These are phyloP conservation scores for Termitomyces sp. DNA, from an alignment of 1,284 basidiomycete genomes.

Conservation along the genomic window DNA sequence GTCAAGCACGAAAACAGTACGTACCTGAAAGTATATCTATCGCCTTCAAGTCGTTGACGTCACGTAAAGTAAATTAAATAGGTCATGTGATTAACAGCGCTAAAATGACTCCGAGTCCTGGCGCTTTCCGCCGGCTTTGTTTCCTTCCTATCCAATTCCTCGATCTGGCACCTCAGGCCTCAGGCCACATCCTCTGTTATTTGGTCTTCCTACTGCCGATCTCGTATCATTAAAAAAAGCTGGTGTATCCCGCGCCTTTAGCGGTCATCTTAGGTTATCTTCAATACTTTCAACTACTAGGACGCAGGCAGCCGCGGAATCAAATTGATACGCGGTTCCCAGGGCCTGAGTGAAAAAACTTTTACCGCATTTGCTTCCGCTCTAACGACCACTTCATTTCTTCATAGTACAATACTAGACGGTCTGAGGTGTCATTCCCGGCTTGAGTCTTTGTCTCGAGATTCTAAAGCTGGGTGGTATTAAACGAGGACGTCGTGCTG, in stretches of 20 bases:
- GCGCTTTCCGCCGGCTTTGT: not conserved
- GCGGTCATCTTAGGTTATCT: not conserved
- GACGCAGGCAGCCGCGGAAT: slow-evolving; percentile 5
- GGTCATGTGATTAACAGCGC: slow-evolving; percentile 5
- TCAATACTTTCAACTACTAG: not conserved
- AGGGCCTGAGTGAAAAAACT: slow-evolving; percentile 7
- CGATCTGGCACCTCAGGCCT: not conserved
- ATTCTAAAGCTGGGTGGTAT: not conserved
- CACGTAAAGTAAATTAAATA: not conserved
- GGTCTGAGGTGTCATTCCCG: not conserved
- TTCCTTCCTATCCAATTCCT: not conserved
- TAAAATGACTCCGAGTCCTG: not conserved
- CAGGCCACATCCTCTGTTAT: not conserved
- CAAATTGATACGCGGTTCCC: slow-evolving; percentile 12
- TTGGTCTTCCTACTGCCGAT: not conserved
- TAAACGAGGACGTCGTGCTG: not conserved
- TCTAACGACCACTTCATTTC: not conserved
- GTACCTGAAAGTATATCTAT: no score
- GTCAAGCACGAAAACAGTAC: not conserved
- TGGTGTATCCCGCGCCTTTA: not conserved
- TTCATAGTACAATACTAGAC: not conserved
- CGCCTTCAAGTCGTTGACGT: slow-evolving; percentile 2
- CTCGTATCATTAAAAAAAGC: not conserved
- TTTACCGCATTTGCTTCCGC: slow-evolving; percentile 8
- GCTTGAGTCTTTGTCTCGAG: not conserved